Base-by-base conservation (phyloP, 2,329 filamentous ascomycete species). In the Colletotrichum zoysiae region DNA sequence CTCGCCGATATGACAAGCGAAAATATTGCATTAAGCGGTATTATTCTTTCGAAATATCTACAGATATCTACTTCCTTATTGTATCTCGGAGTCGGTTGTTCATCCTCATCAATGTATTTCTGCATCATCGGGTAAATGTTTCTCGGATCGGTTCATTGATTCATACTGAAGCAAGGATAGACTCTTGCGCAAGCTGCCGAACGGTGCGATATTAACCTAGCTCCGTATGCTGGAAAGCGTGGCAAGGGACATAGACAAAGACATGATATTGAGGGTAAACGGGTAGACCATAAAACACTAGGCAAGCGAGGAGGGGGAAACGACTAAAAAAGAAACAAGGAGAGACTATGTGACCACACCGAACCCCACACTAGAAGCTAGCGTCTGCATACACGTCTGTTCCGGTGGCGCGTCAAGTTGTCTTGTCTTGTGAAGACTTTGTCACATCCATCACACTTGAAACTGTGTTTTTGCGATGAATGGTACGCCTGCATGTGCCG, bases 11-110 rank as follows among this genome's bases (percentile, higher is more conserved):
- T 1, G 18, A 8, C 1, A 7, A 38, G 1, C 18, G 1, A 0
- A 14, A 12, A 3, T 53, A 38, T 64, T 12, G 26, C 20, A 60
- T 61, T 69, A 64, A 69, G 56, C 59, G 59, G 35, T 71, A 71
- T 59, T 55, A n/a, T 1, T 4, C 2, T 12, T 40, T 14, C 2
- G 12, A 40, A 14, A 40, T 40, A 40, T 14, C 38, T 40, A 12
- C 12, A n/a, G n/a, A n/a, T n/a, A n/a, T n/a, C 2, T 9, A 2
- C 9, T 30, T 30, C 26, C 26, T 30, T 3, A 30, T 30, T 30
- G 26, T 30, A 30, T 30, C 26, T 30, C 26, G 26, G 26, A 30
- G 26, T 30, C 26, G 35, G 9, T 9, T 9, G 6, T 2, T 38
- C 35, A 38, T 9, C 8, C 35, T 9, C 7, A 9, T 9, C 35